A percentile compares a stretch with the other conserved stretches of the same genome.
These are phyloP conservation scores for Xerocomus amazonicus DNA, from an alignment of 1,284 basidiomycete species.

Conservation along the genomic window DNA sequence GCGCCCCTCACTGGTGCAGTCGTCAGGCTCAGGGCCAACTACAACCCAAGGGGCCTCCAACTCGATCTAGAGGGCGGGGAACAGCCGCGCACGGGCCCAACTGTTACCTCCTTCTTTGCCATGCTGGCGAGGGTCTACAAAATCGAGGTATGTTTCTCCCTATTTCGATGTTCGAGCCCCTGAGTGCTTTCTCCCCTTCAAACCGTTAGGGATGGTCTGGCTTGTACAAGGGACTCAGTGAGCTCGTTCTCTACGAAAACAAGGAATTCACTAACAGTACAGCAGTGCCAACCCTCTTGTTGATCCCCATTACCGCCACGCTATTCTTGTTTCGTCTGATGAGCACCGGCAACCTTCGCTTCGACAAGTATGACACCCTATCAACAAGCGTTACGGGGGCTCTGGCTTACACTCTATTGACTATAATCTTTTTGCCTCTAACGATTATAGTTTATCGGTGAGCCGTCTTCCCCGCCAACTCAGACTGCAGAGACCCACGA, in stretches of 20 bases:
- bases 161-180: too few relatives aligned
- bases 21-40: constrained; percentile 59
- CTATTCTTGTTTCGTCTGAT: neutral
- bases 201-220: constrained; percentile 63
- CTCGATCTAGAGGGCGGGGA: constrained; percentile 31
- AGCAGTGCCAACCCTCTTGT: neutral
- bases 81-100: too few relatives aligned
- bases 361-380: neutral
- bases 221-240: constrained; percentile 53
- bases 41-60: constrained; percentile 78
- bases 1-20: constrained; percentile 56
- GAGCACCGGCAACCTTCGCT: neutral
- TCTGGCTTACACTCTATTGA: neutral
- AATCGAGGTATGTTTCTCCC: constrained; percentile 55
- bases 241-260: neutral
- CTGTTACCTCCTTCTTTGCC: neutral
- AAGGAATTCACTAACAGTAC: neutral
- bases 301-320: neutral
- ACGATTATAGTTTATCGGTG: constrained; percentile 70
- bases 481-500: neutral
- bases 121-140: constrained; percentile 55
- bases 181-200: neutral
- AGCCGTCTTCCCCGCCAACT: constrained; percentile 16
- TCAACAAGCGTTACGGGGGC: constrained; percentile 38
- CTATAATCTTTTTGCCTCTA: neutral